These are phyloP conservation scores for Coemansia interrupta DNA, from an alignment of 192 early-diverging fungal species.

Conservation along the genomic window DNA sequence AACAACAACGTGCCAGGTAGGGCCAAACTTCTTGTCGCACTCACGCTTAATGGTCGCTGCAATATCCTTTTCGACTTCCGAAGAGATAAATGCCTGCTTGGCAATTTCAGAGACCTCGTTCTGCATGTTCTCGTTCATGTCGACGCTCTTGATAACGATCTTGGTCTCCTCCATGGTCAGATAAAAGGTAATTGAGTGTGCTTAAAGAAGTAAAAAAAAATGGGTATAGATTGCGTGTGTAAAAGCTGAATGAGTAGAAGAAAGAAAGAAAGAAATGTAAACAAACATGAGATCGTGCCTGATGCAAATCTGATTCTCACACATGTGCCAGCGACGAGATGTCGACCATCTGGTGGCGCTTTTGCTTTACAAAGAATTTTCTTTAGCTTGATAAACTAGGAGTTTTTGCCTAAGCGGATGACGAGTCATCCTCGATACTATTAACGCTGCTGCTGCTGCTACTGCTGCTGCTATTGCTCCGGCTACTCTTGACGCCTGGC, in stretches of 20 bases:
- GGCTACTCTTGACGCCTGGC: constrained; percentile 4
- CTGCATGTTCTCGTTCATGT: constrained; percentile 98
- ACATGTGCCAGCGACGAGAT: too few species aligned
- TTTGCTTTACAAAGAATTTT: too few species aligned
- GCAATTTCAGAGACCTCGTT: constrained; percentile 86
- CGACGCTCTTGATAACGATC: constrained; percentile 93
- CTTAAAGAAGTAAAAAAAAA: constrained; percentile 14
- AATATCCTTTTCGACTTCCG: constrained; percentile 97
- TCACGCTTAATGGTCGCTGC: constrained; percentile 97
- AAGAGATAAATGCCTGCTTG: constrained; percentile 83
- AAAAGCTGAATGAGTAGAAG: background rate
- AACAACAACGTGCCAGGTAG: constrained; percentile 98
- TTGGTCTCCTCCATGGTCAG: constrained; percentile 64
- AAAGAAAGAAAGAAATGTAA: constrained; percentile 13
- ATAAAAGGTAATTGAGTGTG: background rate
- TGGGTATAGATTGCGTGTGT: background rate
- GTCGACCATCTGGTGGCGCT: too few species aligned
- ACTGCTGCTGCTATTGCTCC: background rate
- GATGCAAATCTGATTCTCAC: too few species aligned
- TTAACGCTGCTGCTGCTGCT: background rate
- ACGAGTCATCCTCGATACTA: background rate
- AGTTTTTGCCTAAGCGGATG: background rate
- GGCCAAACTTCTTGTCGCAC: constrained; percentile 96
- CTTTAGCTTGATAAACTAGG: background rate
- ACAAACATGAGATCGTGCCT: background rate